Conservation (phyloP, 192 early-diverging fungal genomes). For the Oehlia diaphana region DNA sequence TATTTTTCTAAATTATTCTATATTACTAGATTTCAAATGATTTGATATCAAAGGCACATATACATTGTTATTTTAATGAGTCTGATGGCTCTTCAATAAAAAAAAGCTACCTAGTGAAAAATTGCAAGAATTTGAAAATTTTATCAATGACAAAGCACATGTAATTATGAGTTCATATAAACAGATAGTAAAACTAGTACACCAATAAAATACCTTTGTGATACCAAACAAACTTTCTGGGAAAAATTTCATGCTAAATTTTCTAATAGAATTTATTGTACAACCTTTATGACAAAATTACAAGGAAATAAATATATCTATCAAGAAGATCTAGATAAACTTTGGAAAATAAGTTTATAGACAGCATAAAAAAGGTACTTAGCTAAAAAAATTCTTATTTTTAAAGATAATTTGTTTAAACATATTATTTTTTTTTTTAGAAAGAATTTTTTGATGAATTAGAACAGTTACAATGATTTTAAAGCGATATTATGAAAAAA, state of each 20-base stretch:
- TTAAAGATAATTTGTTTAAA: no score
- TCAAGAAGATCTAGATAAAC: background rate
- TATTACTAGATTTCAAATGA: background rate
- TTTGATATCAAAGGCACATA: background rate
- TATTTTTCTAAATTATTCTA: background rate
- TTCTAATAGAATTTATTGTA: background rate
- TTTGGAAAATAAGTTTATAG: background rate
- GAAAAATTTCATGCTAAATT: background rate
- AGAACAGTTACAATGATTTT: background rate
- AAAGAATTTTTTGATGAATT: background rate
- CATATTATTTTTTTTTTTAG: background rate
- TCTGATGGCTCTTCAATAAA: background rate
- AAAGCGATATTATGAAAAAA: background rate
- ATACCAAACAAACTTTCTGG: background rate
- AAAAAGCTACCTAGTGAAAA: background rate
- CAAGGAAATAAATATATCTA: background rate
- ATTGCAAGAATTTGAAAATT: background rate
- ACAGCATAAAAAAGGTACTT: background rate
- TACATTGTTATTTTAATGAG: background rate
- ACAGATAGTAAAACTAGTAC: background rate
- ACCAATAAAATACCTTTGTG: background rate
- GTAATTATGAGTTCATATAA: background rate
- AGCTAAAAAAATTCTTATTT: no score
- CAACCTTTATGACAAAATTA: background rate
- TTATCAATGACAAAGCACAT: background rate